Evolutionary conservation across 2,329 filamentous ascomycete genomes (phyloP), one percentile per base, ranked within the genome.

Genomic region (Zasmidium cellare): DNA sequence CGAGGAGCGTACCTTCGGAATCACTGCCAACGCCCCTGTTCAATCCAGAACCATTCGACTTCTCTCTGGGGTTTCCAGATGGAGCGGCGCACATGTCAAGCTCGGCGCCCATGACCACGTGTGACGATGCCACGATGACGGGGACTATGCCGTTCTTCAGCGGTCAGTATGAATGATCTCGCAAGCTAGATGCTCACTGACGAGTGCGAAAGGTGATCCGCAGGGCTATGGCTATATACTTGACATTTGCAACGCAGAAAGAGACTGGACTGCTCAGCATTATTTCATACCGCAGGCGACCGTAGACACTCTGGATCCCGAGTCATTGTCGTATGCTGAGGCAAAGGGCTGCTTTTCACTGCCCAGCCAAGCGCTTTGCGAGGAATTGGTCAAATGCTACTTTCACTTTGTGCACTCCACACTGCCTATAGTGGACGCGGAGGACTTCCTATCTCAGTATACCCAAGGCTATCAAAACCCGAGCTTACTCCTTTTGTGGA

Each of bases 401-500:
- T 58, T 62, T 38, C 56, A 56, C 24, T 58, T 55, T 28, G 58
- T 63, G n/a, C 58, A 60, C 22, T 56, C 61, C 12, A 46, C 54
- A 9, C 45, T 61, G 23, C 58, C 61, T 1, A 59, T 63, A 7
- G 46, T 63, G 19, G 54, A 59, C 38, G 54, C 53, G 14, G 56
- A 54, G 14, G 56, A 58, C 20, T 59, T 63, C 23, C 51, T 61
- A 46, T 44, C 51, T 28, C 49, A 57, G 16, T 59, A 56, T 28
- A 54, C 50, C 9, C 47, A 49, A 31, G 56, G 58, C 23, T 51
- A 51, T 11, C 49, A 54, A n/a, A 46, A 41, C 9, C 53, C 56
- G 14, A 63, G 59, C 25, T 22, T 60, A 16, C 55, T 63, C 7
- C 54, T 63, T 19, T 51, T 63, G 18, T 61, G 58, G 61, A 61